Conservation (phyloP, 148 eudicot species). For the Cornus controversa region DNA sequence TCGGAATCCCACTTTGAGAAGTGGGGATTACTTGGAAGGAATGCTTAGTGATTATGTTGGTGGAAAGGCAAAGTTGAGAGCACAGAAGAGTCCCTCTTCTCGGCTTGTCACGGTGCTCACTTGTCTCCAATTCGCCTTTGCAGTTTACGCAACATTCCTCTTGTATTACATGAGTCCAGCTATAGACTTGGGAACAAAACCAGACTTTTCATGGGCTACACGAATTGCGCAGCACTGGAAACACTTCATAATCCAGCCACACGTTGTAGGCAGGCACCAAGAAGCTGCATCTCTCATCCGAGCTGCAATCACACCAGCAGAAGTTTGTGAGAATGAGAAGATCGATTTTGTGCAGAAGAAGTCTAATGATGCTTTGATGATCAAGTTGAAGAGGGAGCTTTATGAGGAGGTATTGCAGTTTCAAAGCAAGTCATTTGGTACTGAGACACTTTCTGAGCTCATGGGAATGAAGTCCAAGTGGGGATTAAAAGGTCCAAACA, state of each 20-base stretch:
- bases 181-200: constrained; percentile 66
- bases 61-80: constrained; percentile 40
- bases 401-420: constrained; percentile 62
- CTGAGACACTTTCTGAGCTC: constrained; percentile 63
- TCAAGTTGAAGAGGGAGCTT: constrained; percentile 76
- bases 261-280: constrained; percentile 61
- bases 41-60: constrained; percentile 66
- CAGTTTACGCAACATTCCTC: constrained; percentile 79
- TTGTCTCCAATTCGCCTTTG: constrained; percentile 82
- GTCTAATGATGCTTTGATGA: constrained; percentile 75
- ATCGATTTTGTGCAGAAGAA: constrained; percentile 89
- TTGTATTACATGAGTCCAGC: constrained; percentile 87
- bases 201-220: constrained; percentile 85
- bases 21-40: constrained; percentile 73
- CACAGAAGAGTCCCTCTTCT: constrained; percentile 48
- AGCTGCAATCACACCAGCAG: constrained; percentile 32
- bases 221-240: constrained; percentile 76
- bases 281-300: constrained; percentile 30
- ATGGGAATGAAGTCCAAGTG: constrained; percentile 89
- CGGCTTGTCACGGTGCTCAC: constrained; percentile 75
- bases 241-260: constrained; percentile 58
- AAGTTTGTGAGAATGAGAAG: constrained; percentile 79
- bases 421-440: constrained; percentile 50
- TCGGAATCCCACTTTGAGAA: constrained; percentile 39
- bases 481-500: constrained; percentile 49